Conservation (phyloP, 2,329 filamentous ascomycete genomes). For the Trichoderma gracile region DNA sequence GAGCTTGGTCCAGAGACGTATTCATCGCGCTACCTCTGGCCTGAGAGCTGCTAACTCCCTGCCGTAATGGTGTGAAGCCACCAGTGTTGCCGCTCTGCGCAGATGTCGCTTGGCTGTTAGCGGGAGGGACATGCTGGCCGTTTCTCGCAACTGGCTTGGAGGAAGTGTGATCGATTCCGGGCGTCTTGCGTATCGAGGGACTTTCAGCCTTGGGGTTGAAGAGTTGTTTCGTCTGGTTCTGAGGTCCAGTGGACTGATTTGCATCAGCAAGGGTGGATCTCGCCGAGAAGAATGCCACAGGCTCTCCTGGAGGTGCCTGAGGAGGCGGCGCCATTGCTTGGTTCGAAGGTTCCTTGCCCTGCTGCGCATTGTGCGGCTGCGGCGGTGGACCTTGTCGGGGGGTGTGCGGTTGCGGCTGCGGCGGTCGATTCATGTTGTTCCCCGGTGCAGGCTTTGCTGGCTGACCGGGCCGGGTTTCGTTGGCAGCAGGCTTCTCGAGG, state of each 20-base stretch:
- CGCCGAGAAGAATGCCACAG: constrained; percentile 70
- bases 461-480: constrained; percentile 28
- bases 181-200: constrained; percentile 85
- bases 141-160: constrained; percentile 70
- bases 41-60: constrained; percentile 33
- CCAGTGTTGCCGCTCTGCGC: constrained; percentile 30
- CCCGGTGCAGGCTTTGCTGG: constrained; percentile 29
- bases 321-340: constrained; percentile 32
- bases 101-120: constrained; percentile 35
- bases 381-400: constrained; percentile 35
- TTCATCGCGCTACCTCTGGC: constrained; percentile 50
- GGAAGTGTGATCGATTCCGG: constrained; percentile 77
- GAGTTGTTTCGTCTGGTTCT: constrained; percentile 45
- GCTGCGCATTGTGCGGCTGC: constrained; percentile 29
- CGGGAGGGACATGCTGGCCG: constrained; percentile 53
- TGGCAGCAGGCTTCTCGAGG: constrained; percentile 31
- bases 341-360: constrained; percentile 28
- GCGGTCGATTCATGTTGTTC: constrained; percentile 30
- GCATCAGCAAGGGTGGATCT: constrained; percentile 44
- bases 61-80: constrained; percentile 38
- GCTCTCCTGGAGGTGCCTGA: constrained; percentile 42
- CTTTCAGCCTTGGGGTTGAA: constrained; percentile 77
- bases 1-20: constrained; percentile 54
- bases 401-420: constrained; percentile 39
- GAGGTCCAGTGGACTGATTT: constrained; percentile 48